These are phyloP conservation scores for Wallacemonas sp. DNA, from an alignment of 208 protist species.

Conservation along the genomic window DNA sequence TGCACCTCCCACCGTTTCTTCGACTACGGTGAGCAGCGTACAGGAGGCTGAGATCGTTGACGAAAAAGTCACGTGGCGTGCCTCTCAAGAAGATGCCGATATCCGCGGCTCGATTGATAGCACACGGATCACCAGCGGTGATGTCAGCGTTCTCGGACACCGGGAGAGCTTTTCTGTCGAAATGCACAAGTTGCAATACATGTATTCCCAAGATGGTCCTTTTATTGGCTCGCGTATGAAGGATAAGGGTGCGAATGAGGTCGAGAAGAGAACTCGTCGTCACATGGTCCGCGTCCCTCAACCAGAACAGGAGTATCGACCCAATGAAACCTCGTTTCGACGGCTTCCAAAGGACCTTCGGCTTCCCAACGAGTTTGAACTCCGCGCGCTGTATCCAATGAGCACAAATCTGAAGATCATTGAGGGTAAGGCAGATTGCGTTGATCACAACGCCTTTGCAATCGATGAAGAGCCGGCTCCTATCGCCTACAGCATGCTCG, in stretches of 20 bases:
- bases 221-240: conserved; percentile 74
- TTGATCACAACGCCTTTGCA: conserved; percentile 70
- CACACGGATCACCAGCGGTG: conserved; percentile 26
- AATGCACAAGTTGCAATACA: conserved; percentile 68
- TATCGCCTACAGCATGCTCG: conserved; percentile 78
- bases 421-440: conserved; percentile 75
- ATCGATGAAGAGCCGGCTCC: conserved; percentile 66
- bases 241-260: conserved; percentile 32
- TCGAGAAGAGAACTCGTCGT: conserved; percentile 52
- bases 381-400: conserved; percentile 77
- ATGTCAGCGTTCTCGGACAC: conserved; percentile 41
- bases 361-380: conserved; percentile 80
- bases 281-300: conserved; percentile 69
- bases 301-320: conserved; percentile 57
- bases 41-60: conserved; percentile 50
- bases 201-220: conserved; percentile 78
- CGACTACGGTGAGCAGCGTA: background rate
- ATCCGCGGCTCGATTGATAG: conserved; percentile 7
- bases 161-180: conserved; percentile 50
- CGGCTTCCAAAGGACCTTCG: conserved; percentile 67
- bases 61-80: conserved; percentile 22
- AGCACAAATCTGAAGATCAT: conserved; percentile 62
- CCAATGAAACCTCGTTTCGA: conserved; percentile 83
- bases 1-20: too few relatives aligned
- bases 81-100: conserved; percentile 4